A percentile compares a stretch with the other conserved stretches of the same genome.
These are phyloP conservation scores for Bacidia rubella DNA, from an alignment of 495 filamentous ascomycete genomes.

Conservation along the genomic window DNA sequence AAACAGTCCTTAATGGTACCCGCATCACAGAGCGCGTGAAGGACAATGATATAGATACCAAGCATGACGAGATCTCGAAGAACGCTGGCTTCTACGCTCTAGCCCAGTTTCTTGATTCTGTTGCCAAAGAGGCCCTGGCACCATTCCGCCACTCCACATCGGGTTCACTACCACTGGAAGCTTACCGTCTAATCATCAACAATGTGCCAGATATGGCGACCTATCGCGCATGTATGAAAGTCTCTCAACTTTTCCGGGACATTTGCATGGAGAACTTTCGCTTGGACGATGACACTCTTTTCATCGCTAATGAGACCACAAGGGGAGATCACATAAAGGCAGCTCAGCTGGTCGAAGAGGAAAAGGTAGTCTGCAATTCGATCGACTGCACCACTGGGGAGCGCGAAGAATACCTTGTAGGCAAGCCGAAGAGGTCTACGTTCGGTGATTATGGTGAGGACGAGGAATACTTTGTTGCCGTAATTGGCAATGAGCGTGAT, in stretches of 20 bases:
- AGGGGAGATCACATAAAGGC: not conserved
- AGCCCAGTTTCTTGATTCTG: not conserved
- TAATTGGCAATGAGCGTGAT: not conserved
- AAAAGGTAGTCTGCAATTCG: not conserved
- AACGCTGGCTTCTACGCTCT: constrained; percentile 1
- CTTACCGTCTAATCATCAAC: constrained; percentile 1
- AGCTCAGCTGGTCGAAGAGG: not conserved
- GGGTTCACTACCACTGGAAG: not conserved
- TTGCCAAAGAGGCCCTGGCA: not conserved
- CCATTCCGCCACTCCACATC: not conserved
- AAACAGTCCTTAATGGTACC: not conserved
- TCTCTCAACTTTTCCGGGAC: constrained; percentile 1
- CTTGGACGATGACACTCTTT: not conserved
- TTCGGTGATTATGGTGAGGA: not conserved
- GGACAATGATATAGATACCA: no score
- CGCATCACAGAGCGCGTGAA: not conserved
- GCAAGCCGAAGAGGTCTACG: not conserved
- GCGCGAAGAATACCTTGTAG: not conserved
- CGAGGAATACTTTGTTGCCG: not conserved
- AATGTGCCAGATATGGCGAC: not conserved
- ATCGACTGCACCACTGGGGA: not conserved
- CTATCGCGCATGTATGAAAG: not conserved
- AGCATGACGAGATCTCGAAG: no score
- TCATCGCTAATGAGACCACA: not conserved
- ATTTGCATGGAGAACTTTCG: constrained; percentile 3